Evolutionary conservation across 2,329 filamentous ascomycete species (phyloP).

Genomic region (Ambrosiella beaveri): DNA sequence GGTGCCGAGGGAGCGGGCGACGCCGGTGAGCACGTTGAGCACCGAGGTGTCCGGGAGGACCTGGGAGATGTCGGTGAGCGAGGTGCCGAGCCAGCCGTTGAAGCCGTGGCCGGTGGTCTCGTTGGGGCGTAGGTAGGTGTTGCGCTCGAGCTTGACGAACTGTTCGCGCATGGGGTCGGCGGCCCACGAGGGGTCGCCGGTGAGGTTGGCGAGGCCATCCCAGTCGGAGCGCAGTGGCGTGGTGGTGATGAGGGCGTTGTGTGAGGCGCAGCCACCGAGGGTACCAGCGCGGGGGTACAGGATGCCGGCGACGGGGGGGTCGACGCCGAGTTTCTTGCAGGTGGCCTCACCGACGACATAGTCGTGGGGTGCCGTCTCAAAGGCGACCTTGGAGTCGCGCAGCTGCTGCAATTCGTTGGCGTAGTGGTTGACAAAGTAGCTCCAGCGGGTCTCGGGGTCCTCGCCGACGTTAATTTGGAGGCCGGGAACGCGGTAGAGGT

Average conservation of each 20-base stretch:
- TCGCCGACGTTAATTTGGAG: slow-evolving; percentile 17
- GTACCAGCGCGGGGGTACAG: slow-evolving; percentile 24
- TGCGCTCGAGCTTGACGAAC: slow-evolving; percentile 26
- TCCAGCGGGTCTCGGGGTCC: slow-evolving; percentile 26
- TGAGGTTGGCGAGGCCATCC: slow-evolving; percentile 23
- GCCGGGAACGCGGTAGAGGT: slow-evolving; percentile 18
- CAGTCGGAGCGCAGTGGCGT: slow-evolving; percentile 22
- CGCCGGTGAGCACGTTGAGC: slow-evolving; percentile 17
- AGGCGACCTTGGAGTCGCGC: slow-evolving; percentile 31
- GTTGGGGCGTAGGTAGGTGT: slow-evolving; percentile 24
- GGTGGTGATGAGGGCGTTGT: slow-evolving; percentile 20
- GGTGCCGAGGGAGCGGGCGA: slow-evolving; percentile 18
- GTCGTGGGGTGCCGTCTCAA: not conserved
- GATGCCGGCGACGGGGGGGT: slow-evolving; percentile 20
- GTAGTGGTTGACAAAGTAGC: slow-evolving; percentile 46
- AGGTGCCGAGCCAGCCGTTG: slow-evolving; percentile 21
- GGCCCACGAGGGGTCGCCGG: slow-evolving; percentile 27
- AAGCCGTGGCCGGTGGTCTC: slow-evolving; percentile 25
- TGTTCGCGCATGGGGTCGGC: slow-evolving; percentile 25
- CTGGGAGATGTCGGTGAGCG: slow-evolving; percentile 15
- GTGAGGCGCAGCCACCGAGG: slow-evolving; percentile 21
- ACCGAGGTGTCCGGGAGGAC: slow-evolving; percentile 19
- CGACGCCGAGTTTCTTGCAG: not conserved
- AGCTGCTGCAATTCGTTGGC: slow-evolving; percentile 19
- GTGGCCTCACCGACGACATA: slow-evolving; percentile 5